Evolutionary conservation across 805 yeast genomes (phyloP), one percentile per base, ranked within the genome.

Genomic region (Pichia insulana): DNA sequence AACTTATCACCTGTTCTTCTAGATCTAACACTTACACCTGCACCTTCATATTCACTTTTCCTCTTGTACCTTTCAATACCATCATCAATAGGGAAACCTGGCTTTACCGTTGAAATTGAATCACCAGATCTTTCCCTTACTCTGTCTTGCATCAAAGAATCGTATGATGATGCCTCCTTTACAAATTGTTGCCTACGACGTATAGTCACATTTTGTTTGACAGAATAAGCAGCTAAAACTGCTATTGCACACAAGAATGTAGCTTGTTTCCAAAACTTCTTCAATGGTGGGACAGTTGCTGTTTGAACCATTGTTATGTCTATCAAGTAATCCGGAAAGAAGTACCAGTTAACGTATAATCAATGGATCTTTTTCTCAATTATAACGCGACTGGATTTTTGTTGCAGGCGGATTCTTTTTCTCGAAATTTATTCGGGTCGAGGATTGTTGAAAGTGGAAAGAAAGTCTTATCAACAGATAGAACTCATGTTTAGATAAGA

Each of bases 1-100:
- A 64, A 59, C 41, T 62, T 62, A 48, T 64, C 67, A 30, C 68
- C 68, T 34, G 55, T 55, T 45, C 60, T 59, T 31, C 67, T 50
- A 37, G 65, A 59, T 88, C 47, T 58, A 43, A 78, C 79, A 37
- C 84, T 73, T 42, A 65, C 64, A 1, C 86, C 85, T 1, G 81
- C 69, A 5, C 88, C 90, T 50, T 80, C 84, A 54, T 71, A 83
- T 52, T 73, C 77, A 41, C 81, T 74, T 48, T 77, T 76, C 47
- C 88, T 63, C 35, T 61, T 53, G 18, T 61, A 63, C 19, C 81
- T 61, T 36, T 64, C 63, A 30, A 55, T 60, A 10, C 51, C 57
- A n/a, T 53, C 54, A 17, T 56, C 52, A 7, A 51, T 49, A 7
- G 65, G 65, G 40, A 63, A 62, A 10, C 65, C 67, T 5, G 65